phyloP scores from a whole-genome alignment of 2,329 filamentous ascomycete genomes.

The Trichoderma lentiforme region DNA sequence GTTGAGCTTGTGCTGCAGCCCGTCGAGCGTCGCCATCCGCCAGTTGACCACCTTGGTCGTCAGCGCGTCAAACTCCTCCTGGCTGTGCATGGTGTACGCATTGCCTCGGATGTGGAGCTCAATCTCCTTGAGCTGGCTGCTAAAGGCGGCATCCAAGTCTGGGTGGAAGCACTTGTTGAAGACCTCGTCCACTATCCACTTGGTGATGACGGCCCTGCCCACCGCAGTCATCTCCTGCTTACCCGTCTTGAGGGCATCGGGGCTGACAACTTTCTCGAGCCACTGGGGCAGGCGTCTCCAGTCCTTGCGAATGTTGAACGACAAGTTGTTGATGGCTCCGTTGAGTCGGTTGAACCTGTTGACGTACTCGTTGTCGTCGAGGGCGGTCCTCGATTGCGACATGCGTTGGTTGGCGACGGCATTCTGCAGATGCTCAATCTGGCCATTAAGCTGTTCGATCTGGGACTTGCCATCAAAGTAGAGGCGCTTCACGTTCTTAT shows the following conservation, averaged over 20 bases:
- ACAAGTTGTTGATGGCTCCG: conserved; percentile 88
- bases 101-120: conserved; percentile 83
- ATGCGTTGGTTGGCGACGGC: conserved; percentile 95
- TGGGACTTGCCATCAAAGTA: conserved; percentile 95
- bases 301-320: conserved; percentile 94
- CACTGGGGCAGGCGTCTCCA: conserved; percentile 81
- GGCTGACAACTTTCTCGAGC: conserved; percentile 76
- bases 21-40: conserved; percentile 90
- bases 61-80: conserved; percentile 86
- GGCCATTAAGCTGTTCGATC: conserved; percentile 80
- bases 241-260: conserved; percentile 79
- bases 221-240: conserved; percentile 98
- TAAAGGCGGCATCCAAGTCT: conserved; percentile 72
- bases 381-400: conserved; percentile 86
- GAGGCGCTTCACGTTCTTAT: conserved; percentile 95
- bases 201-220: conserved; percentile 81
- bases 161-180: conserved; percentile 94
- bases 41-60: conserved; percentile 86
- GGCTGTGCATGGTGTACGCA: conserved; percentile 68
- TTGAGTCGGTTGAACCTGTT: conserved; percentile 88
- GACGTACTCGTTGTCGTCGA: conserved; percentile 92
- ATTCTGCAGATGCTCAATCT: conserved; percentile 93
- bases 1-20: conserved; percentile 69
- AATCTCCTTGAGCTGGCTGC: conserved; percentile 75
- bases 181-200: conserved; percentile 87